A percentile compares a stretch with the other conserved stretches of the same genome.
phyloP scores from a whole-genome alignment of 805 yeast species.

The Candida golubevii region DNA sequence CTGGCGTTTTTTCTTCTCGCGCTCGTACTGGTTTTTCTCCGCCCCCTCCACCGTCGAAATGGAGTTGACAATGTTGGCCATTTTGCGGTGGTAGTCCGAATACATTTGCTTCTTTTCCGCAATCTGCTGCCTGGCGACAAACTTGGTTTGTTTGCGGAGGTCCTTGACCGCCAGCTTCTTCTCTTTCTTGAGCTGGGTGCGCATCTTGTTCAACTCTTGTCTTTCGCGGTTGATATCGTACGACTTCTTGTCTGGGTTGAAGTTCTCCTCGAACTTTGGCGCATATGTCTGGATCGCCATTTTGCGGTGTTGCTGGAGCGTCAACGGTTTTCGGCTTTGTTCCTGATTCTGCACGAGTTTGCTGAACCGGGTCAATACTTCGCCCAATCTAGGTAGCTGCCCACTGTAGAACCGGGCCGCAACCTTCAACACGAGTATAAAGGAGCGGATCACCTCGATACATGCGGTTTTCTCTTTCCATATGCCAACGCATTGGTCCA shows the following conservation, averaged over 20 bases:
- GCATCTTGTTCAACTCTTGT: constrained; percentile 79
- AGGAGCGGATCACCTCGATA: constrained; percentile 52
- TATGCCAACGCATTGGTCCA: constrained; percentile 30
- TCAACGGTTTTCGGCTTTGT: constrained; percentile 51
- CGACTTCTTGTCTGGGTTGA: constrained; percentile 91
- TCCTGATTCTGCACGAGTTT: constrained; percentile 38
- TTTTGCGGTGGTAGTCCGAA: constrained; percentile 79
- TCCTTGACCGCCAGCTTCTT: constrained; percentile 84
- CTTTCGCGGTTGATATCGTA: constrained; percentile 79
- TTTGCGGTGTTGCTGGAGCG: constrained; percentile 79
- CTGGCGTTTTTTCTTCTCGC: constrained; percentile 69
- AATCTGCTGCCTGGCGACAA: constrained; percentile 82
- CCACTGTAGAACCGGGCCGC: constrained; percentile 32
- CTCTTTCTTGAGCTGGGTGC: constrained; percentile 85
- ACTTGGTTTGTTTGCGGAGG: constrained; percentile 81
- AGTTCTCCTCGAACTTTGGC: constrained; percentile 93
- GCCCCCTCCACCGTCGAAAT: constrained; percentile 94
- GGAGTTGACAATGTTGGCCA: constrained; percentile 80
- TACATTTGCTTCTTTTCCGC: constrained; percentile 70
- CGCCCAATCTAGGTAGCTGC: constrained; percentile 27
- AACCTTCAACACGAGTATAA: constrained; percentile 40
- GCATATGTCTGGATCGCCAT: constrained; percentile 78
- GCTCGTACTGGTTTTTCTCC: constrained; percentile 86
- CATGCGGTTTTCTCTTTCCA: constrained; percentile 67
- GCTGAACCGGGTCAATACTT: constrained; percentile 40